A percentile compares a stretch with the other conserved stretches of the same genome.
Evolutionary conservation across 2,329 filamentous ascomycete species (phyloP).

Genomic region (Fusarium sp.): DNA sequence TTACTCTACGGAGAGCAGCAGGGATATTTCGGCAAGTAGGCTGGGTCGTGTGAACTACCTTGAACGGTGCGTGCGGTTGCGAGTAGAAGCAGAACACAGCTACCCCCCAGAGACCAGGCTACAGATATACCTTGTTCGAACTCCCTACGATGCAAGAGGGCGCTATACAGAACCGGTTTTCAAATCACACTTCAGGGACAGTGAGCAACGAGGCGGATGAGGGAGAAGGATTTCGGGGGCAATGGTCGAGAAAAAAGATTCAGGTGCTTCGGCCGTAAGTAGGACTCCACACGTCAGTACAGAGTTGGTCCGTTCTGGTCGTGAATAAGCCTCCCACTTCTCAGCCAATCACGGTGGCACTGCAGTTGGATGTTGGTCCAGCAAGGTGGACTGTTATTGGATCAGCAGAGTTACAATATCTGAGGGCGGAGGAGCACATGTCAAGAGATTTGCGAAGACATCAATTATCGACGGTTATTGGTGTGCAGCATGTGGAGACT

Average conservation of each 20-base stretch:
- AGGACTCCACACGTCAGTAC: background rate
- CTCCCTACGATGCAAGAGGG: background rate
- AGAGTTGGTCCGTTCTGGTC: background rate
- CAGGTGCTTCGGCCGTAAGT: background rate
- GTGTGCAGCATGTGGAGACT: background rate
- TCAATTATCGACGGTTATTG: background rate
- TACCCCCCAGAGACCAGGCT: background rate
- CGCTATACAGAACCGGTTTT: background rate
- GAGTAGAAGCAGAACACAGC: background rate
- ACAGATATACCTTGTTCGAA: background rate
- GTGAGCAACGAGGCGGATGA: background rate
- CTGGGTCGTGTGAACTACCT: background rate
- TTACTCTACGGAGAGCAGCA: background rate
- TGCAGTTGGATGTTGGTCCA: background rate
- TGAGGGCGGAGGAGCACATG: background rate
- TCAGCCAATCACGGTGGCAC: background rate
- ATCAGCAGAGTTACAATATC: background rate
- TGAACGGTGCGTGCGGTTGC: background rate
- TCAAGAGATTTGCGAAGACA: background rate
- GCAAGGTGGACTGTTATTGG: background rate
- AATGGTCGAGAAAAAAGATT: background rate
- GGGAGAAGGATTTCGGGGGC: background rate
- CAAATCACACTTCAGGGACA: background rate
- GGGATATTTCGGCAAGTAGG: background rate
- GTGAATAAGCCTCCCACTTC: background rate